Base-by-base conservation (phyloP, 768 basidiomycete species). In the Boletus vinaceobasis region DNA sequence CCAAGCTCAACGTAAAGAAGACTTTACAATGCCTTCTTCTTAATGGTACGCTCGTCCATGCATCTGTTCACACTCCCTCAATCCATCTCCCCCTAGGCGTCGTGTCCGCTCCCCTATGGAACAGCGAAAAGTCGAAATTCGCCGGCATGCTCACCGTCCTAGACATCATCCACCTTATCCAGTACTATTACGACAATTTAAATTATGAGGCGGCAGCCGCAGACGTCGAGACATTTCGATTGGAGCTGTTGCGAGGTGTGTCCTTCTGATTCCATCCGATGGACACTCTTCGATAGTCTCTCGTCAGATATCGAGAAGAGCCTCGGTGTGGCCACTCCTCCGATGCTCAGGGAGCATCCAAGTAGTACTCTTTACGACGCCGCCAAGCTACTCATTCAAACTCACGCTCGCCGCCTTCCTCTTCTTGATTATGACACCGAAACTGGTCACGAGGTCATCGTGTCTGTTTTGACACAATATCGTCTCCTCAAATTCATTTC, bases 131-230 rank as follows among this genome's bases (percentile, higher is more conserved):
- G 56, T 95, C 92, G 5, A 84, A 79, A 39, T 99, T 99, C 65
- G 92, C 93, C 9, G 97, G 97, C 56, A 98, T 99, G 96, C 88
- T 99, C 66, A 99, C 97, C 9, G 93, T 98, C n/a, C 83, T 93
- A 53, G 97, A 99, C 72, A 94, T 99, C 70, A 98, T 99, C 54
- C 97, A 99, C 70, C 85, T 99, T 60, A 98, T 99, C 60, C 97
- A 99, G 65, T 97, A 95, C 75, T 99, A 98, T 72, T 97, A 98
- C 72, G 85, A 87, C 44, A 91, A 88, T 13, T 75, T 81, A 2
- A 86, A 89, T 32, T 86, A 86, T 36, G 93, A 93, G 63, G 85
- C 83, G 49, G 95, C 93, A 6, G 83, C 87, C 0, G 82, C 86
- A 11, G 94, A 98, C 63, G 96, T 98, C 4, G 96, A 98, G 68